These are phyloP conservation scores for Chaetothyriales sp. DNA, from an alignment of 2,329 filamentous ascomycete genomes.

Conservation along the genomic window DNA sequence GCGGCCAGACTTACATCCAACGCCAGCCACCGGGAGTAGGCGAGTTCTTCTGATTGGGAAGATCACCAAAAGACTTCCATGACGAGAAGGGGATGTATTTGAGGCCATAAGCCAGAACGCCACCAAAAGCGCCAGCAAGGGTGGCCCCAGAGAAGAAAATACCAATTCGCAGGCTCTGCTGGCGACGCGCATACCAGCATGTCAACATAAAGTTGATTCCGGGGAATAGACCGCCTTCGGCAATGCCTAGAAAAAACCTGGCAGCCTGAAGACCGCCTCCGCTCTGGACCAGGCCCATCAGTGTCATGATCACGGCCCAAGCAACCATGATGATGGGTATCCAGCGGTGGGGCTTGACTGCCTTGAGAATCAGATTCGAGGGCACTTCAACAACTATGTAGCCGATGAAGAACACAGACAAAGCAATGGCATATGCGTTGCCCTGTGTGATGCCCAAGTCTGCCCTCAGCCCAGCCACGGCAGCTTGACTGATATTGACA, in stretches of 20 bases:
- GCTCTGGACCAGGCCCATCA: conserved; percentile 35
- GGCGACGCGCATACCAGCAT: conserved; percentile 38
- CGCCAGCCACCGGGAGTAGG: conserved; percentile 43
- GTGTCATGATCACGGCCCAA: conserved; percentile 35
- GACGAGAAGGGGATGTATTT: conserved; percentile 24
- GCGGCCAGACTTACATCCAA: conserved; percentile 36
- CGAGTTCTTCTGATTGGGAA: conserved; percentile 16
- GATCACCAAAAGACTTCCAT: conserved; percentile 1
- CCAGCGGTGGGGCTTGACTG: conserved; percentile 6
- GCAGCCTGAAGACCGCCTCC: conserved; percentile 24
- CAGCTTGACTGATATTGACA: conserved; percentile 26
- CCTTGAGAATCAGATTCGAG: conserved; percentile 47
- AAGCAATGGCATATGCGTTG: conserved; percentile 34
- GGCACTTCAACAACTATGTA: conserved; percentile 39
- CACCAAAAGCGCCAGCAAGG: conserved; percentile 49
- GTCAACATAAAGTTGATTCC: conserved; percentile 35
- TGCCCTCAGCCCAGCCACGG: conserved; percentile 18
- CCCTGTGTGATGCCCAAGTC: conserved; percentile 19
- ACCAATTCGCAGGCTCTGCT: conserved; percentile 55
- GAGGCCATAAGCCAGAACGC: conserved; percentile 54
- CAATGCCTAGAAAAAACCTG: conserved; percentile 28
- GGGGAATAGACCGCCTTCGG: conserved; percentile 23
- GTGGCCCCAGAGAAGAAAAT: conserved; percentile 48
- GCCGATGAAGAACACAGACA: conserved; percentile 41
- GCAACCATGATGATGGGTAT: conserved; percentile 22